phyloP scores from a whole-genome alignment of 208 protist species.

The Acanthamoeba sp. region DNA sequence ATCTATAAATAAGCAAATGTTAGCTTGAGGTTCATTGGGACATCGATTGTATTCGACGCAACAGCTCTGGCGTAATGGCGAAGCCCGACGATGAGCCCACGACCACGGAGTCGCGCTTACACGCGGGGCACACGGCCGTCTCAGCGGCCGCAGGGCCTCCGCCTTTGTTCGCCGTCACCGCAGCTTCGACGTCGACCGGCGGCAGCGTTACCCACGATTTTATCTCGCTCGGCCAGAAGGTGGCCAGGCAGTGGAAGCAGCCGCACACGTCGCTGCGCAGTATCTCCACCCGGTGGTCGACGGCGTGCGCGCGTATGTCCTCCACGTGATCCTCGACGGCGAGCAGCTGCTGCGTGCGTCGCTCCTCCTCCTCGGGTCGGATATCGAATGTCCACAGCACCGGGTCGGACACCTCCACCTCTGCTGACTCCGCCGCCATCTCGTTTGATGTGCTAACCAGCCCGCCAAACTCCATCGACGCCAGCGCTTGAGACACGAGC shows the following conservation, averaged over 20 bases:
- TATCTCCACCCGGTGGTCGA: not conserved
- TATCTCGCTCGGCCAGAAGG: not conserved
- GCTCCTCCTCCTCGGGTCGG: slow-evolving; percentile 25
- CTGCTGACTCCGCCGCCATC: not conserved
- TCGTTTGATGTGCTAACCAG: slow-evolving; percentile 67
- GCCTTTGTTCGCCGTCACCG: not conserved
- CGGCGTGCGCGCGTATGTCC: not conserved
- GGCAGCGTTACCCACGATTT: not conserved
- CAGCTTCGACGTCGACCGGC: not conserved
- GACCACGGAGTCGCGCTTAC: not conserved
- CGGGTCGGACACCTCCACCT: slow-evolving; percentile 19
- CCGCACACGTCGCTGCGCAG: not conserved
- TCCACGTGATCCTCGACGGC: not conserved
- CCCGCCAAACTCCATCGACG: slow-evolving; percentile 59
- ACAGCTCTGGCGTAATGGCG: not conserved
- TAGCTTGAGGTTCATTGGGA: too few relatives aligned
- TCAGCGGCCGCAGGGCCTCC: not conserved
- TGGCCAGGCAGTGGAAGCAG: not conserved
- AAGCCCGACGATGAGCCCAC: not conserved
- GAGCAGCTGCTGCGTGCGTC: not conserved
- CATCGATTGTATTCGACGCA: too few relatives aligned
- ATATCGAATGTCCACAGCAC: slow-evolving; percentile 67
- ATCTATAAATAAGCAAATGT: too few relatives aligned
- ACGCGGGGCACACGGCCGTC: not conserved
- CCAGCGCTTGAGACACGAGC: not conserved